Evolutionary conservation across 176 grass and related monocot species (phyloP), one percentile per base, ranked within the genome.

Genomic region (Saccharum spontaneum): DNA sequence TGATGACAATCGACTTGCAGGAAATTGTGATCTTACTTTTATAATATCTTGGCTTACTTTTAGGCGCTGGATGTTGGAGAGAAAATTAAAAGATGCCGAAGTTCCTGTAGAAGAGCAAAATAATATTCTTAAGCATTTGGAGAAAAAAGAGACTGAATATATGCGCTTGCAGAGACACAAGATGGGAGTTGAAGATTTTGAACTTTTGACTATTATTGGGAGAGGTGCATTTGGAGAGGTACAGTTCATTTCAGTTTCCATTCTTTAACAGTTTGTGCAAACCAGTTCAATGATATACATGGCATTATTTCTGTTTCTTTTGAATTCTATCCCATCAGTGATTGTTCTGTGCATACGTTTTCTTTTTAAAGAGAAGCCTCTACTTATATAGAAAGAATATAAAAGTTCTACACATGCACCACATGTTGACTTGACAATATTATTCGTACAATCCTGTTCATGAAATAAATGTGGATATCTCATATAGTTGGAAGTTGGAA

Each of bases 191-290:
- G 97, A 99, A 84, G 97, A 99, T 91, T 99, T 99, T 96, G 93
- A 96, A 80, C 93, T 99, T 84, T 87, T 99, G 83, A 99, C 97
- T 28, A 99, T 99, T 84, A 99, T 99, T 74, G 97, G 97, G 80
- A 94, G 97, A 89, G 97, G 97, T 72, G 97, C 97, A 79, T 99
- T 98, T 50, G 96, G 96, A 43, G 96, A 98, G 93, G 93, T 98
- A 88, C 61, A 55, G 17, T 22, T 57, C 46, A 60, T 57, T 68
- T 81, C 17, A 13, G 24, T 50, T 55, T 75, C 52, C 20, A n/a
- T 73, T 71, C 13, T 76, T 86, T 75, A 91, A 23, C 14, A 46
- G 69, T 69, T 54, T 23, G 13, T 37, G 14, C 65, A 3, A 11
- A 83, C 24, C 15, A 62, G 39, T 63, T 31, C 30, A 37, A 39